These are phyloP conservation scores for Neurospora sp. DNA, from an alignment of 495 filamentous ascomycete genomes.

Conservation along the genomic window DNA sequence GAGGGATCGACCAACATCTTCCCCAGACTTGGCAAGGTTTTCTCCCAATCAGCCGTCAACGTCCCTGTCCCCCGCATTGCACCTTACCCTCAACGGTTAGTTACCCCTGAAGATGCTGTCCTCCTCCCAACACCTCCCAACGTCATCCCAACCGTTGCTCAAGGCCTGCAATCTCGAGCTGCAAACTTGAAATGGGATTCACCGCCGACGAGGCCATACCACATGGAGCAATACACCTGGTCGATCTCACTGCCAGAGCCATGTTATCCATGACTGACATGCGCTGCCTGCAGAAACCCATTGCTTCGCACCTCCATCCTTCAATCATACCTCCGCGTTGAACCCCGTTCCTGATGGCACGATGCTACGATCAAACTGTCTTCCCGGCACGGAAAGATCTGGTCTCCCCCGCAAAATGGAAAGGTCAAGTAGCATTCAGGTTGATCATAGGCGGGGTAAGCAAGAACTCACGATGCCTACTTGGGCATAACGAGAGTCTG, in stretches of 20 bases:
- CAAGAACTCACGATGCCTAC: neutral
- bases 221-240: neutral
- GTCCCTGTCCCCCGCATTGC: neutral
- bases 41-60: neutral
- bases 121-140: neutral
- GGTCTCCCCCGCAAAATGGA: neutral
- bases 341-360: neutral
- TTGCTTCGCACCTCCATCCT: neutral
- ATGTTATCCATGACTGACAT: neutral
- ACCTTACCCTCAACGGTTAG: neutral
- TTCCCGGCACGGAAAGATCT: neutral
- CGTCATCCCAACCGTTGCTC: neutral
- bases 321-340: neutral
- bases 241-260: neutral
- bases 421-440: neutral
- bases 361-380: neutral
- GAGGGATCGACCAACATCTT: conserved; percentile 3
- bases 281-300: neutral
- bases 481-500: neutral
- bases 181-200: neutral
- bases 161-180: neutral
- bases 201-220: neutral
- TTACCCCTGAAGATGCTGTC: neutral
- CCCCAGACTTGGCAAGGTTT: conserved; percentile 3
- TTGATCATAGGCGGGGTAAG: neutral